phyloP scores from a whole-genome alignment of 257 asterid species.

The Nemophila menziesii region DNA sequence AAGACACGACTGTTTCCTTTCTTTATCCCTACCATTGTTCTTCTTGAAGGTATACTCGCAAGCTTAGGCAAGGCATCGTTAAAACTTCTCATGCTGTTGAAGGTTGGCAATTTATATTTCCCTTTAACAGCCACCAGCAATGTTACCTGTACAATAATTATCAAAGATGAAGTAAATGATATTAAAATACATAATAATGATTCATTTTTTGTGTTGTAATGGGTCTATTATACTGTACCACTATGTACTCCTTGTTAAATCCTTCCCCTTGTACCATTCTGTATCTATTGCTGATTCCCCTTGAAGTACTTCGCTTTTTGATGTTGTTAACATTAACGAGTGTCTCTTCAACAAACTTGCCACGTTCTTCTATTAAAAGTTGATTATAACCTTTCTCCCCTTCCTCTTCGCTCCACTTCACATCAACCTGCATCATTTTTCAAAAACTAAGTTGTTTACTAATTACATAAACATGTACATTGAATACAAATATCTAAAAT shows the following conservation, averaged over 20 bases:
- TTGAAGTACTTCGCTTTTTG: conserved; percentile 49
- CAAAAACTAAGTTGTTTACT: conserved; percentile 3
- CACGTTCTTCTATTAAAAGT: conserved; percentile 90
- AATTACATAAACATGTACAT: too few relatives aligned
- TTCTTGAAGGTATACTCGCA: conserved; percentile 73
- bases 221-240: conserved; percentile 31
- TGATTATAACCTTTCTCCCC: conserved; percentile 76
- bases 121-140: conserved; percentile 92
- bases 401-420: conserved; percentile 56
- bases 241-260: conserved; percentile 89
- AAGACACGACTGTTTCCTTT: background rate
- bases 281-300: conserved; percentile 46
- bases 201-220: too few relatives aligned
- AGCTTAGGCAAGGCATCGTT: conserved; percentile 84
- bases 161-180: too few relatives aligned
- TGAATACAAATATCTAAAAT: too few relatives aligned
- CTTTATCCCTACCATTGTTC: conserved; percentile 53
- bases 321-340: conserved; percentile 81
- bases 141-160: conserved; percentile 85
- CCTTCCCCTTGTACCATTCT: too few relatives aligned
- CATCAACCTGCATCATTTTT: conserved; percentile 55
- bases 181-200: too few relatives aligned
- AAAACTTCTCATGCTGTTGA: conserved; percentile 60
- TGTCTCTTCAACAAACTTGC: conserved; percentile 96
- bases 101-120: conserved; percentile 52